Base-by-base conservation (phyloP, 2,329 filamentous ascomycete genomes). In the Chalara sp. region DNA sequence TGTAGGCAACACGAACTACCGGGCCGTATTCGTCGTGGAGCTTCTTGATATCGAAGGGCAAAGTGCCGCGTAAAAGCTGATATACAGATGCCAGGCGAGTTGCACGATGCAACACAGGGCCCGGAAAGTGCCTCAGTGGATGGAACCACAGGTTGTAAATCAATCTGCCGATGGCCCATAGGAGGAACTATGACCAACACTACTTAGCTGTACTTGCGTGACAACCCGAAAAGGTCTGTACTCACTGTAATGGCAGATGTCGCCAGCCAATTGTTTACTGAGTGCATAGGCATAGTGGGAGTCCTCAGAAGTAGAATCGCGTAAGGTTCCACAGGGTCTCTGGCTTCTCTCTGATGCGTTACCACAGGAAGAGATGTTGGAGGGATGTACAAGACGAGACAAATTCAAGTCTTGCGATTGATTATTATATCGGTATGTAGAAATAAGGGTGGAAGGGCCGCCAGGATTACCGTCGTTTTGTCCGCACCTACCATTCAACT, bases 71-170 rank as follows among this genome's bases (percentile, higher is more conserved):
- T 11, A 46, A 30, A 3, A 46, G 12, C 10, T 46, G n/a, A 29
- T 46, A 32, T 3, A 32, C 29, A 11, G 10, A 46, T 11, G 13
- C 44, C 10, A 46, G 44, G 30, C 44, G 44, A 32, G 11, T 32
- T 10, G 30, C 13, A 29, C 44, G 44, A 32, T 78, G 41, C 30
- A 59, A 45, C 11, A 45, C 57, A 2, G 64, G 64, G 5, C 64
- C 64, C 6, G 57, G 61, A 43, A 65, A 64, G 3, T 49, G 45
- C 3, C 56, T 53, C 12, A 65, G 50, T 6, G 61, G 62, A 48
- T 65, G 63, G n/a, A 66, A 59, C 44, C 52, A 64, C 30, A 67
- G 56, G 44, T 47, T 47, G 31, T 51, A 51, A 8, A 47, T 47
- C 35, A 39, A 2, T 39, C 3, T 39, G 35, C 35, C 35, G 35